Percentiles rank a stretch among this genome's conserved stretches.
Conservation (phyloP, 2,329 filamentous ascomycete genomes). For the Talaromyces albobiverticillius region DNA sequence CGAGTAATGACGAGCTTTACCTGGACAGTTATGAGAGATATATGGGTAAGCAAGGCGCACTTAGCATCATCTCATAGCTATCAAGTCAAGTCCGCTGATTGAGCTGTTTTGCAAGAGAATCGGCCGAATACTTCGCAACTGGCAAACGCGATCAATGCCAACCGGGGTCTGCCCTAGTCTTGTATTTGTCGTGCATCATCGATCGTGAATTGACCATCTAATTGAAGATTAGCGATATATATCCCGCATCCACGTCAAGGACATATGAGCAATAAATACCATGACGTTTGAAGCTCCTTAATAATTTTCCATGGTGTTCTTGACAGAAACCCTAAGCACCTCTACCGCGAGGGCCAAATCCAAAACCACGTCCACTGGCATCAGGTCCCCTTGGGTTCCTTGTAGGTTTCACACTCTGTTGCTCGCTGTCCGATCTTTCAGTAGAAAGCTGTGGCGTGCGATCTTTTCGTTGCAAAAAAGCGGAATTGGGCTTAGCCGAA, state of each 20-base stretch:
- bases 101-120: conserved; percentile 49
- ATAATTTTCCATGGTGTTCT: not conserved
- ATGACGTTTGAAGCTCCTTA: not conserved
- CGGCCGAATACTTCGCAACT: conserved; percentile 57
- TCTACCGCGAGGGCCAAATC: conserved; percentile 66
- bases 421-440: conserved; percentile 38
- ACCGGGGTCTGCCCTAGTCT: conserved; percentile 49
- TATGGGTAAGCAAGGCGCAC: conserved; percentile 44
- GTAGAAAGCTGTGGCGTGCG: conserved; percentile 28
- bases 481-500: conserved; percentile 60
- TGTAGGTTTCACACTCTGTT: conserved; percentile 48
- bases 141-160: conserved; percentile 59
- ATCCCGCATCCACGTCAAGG: not conserved
- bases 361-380: conserved; percentile 71
- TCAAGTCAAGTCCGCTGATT: not conserved
- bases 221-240: not conserved
- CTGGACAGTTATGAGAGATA: conserved; percentile 65
- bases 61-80: not conserved
- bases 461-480: conserved; percentile 44
- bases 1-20: conserved; percentile 64
- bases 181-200: not conserved
- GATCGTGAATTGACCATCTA: not conserved
- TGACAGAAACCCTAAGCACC: conserved; percentile 8
- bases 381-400: conserved; percentile 77
- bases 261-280: not conserved